A percentile compares a stretch with the other conserved stretches of the same genome.
These are phyloP conservation scores for Candida buenavistaensis DNA, from an alignment of 1,139 yeast genomes.

Conservation along the genomic window DNA sequence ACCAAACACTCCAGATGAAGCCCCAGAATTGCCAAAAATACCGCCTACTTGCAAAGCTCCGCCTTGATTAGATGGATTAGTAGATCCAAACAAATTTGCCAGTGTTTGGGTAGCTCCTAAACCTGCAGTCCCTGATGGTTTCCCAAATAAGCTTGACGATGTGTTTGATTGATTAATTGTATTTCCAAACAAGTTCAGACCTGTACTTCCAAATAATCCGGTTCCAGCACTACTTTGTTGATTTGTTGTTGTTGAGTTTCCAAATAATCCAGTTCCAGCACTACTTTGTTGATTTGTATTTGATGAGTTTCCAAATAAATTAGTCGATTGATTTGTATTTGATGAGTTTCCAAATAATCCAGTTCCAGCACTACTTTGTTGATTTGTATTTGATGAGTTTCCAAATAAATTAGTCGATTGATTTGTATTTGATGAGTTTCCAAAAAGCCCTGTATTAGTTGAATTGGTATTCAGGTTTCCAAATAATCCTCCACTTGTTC, in stretches of 20 bases:
- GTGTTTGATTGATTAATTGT: slow-evolving; percentile 13
- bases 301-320: slow-evolving; percentile 10
- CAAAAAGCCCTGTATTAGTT: slow-evolving; percentile 12
- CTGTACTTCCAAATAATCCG: slow-evolving; percentile 4
- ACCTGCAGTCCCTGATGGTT: slow-evolving; percentile 10
- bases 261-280: slow-evolving; percentile 1
- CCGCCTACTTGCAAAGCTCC: slow-evolving; percentile 4
- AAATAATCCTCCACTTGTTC: slow-evolving; percentile 15
- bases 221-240: slow-evolving; percentile 5
- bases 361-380: slow-evolving; percentile 5
- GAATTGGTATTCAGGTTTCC: slow-evolving; percentile 13
- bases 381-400: slow-evolving; percentile 12
- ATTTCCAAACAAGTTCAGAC: slow-evolving; percentile 3
- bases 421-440: slow-evolving; percentile 2
- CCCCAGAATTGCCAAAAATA: slow-evolving; percentile 7
- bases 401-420: slow-evolving; percentile 2
- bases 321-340: slow-evolving; percentile 2
- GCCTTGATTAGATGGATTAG: slow-evolving; percentile 12
- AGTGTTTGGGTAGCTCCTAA: slow-evolving; percentile 9
- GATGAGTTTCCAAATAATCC: slow-evolving; percentile 3
- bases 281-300: slow-evolving; percentile 10
- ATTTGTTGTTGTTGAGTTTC: slow-evolving; percentile 10
- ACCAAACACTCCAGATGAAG: slow-evolving; percentile 7
- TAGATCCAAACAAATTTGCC: slow-evolving; percentile 8
- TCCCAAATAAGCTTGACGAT: slow-evolving; percentile 22